A percentile compares a stretch with the other conserved stretches of the same genome.
phyloP scores from a whole-genome alignment of 176 grass and related monocot genomes.

The Carex littledalei region DNA sequence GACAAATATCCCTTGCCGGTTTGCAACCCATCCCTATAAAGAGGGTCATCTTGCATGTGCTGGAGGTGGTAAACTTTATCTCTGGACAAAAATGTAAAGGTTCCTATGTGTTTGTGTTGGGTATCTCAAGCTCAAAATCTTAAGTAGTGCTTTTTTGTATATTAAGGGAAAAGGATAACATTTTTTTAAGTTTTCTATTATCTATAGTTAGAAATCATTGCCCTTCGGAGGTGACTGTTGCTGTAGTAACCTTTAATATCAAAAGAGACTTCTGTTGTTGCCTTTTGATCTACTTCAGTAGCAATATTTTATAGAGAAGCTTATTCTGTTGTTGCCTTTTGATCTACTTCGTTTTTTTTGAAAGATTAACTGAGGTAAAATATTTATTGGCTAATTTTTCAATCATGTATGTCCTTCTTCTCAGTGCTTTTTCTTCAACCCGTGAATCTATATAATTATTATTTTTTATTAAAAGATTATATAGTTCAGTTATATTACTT shows the following conservation, averaged over 20 bases:
- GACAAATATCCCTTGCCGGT: slow-evolving; percentile 26
- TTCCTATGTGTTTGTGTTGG: background rate
- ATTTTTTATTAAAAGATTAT: too few species aligned
- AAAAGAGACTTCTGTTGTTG: too few species aligned
- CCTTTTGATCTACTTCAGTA: too few species aligned
- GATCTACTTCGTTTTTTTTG: too few species aligned
- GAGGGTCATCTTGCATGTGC: slow-evolving; percentile 29
- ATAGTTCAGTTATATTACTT: too few species aligned
- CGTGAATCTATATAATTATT: too few species aligned
- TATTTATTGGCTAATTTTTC: too few species aligned
- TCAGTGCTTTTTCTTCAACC: too few species aligned
- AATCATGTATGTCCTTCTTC: too few species aligned
- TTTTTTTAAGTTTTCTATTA: background rate
- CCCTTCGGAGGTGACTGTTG: too few species aligned
- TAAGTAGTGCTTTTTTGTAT: background rate
- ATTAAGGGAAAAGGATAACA: background rate
- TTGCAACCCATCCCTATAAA: slow-evolving; percentile 21
- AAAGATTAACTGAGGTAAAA: too few species aligned
- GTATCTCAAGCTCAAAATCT: background rate
- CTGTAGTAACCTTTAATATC: too few species aligned
- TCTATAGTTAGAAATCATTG: background rate
- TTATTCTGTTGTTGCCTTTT: background rate
- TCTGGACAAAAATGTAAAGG: slow-evolving; percentile 16
- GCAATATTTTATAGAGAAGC: background rate
- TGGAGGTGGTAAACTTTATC: slow-evolving; percentile 26